Conservation (phyloP, 345 rosid species). For the Heritiera fomes region DNA sequence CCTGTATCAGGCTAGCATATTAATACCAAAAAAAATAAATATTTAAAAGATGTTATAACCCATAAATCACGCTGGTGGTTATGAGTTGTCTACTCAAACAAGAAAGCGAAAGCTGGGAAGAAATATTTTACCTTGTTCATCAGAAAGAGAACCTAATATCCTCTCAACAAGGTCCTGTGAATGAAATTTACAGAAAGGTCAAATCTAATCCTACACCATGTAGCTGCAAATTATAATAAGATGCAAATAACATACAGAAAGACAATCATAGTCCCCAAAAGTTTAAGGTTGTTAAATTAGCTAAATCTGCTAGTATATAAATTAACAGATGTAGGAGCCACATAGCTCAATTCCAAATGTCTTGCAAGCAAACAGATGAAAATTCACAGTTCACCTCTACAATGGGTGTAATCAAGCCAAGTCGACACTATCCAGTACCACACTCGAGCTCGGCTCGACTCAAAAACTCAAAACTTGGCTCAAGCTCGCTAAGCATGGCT, state of each 20-base stretch:
- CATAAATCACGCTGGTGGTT: not conserved
- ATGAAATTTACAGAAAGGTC: conserved; percentile 21
- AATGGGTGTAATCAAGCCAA: too few relatives aligned
- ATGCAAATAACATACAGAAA: not conserved
- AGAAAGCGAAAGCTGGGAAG: not conserved
- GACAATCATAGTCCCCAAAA: conserved; percentile 8
- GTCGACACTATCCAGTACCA: too few relatives aligned
- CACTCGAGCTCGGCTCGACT: too few relatives aligned
- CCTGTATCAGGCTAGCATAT: not conserved
- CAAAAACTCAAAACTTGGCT: too few relatives aligned
- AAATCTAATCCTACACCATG: not conserved
- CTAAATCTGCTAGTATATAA: not conserved
- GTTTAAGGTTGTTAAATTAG: not conserved
- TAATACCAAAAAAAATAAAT: not conserved
- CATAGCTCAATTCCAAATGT: not conserved
- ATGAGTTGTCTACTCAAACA: not conserved
- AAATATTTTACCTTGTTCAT: conserved; percentile 64
- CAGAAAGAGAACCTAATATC: conserved; percentile 62
- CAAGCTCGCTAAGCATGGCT: too few relatives aligned
- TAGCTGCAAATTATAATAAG: not conserved
- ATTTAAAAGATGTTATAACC: conserved; percentile 1
- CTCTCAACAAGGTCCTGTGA: conserved; percentile 88
- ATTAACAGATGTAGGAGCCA: not conserved
- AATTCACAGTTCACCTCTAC: not conserved
- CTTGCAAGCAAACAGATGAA: not conserved